Evolutionary conservation across 768 basidiomycete species (phyloP).

Genomic region (Boletus reticulatus): DNA sequence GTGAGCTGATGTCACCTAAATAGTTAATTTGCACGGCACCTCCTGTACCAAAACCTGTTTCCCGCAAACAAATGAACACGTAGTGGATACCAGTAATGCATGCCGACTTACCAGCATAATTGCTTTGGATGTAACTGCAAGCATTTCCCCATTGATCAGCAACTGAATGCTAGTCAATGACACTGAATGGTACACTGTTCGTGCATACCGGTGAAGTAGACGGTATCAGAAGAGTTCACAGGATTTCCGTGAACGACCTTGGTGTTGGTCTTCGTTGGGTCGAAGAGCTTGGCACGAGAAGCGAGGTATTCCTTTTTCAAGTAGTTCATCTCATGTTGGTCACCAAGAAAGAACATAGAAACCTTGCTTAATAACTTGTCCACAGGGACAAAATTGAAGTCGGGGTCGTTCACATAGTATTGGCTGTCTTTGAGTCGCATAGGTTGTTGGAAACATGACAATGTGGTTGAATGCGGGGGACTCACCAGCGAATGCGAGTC

Average conservation of each 20-base stretch:
- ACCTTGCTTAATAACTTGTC: conserved; percentile 85
- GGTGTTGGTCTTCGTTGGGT: conserved; percentile 63
- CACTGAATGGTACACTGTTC: background rate
- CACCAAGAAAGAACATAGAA: background rate
- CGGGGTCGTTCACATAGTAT: conserved; percentile 92
- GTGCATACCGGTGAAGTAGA: conserved; percentile 79
- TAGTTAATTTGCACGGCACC: conserved; percentile 39
- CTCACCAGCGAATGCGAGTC: conserved; percentile 73
- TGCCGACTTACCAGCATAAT: conserved; percentile 63
- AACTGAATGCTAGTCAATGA: conserved; percentile 40
- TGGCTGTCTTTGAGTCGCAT: conserved; percentile 56
- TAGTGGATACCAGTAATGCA: background rate
- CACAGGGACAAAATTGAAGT: conserved; percentile 73
- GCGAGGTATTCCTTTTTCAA: conserved; percentile 75
- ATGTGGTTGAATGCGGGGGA: background rate
- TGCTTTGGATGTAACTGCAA: conserved; percentile 87
- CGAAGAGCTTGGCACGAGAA: conserved; percentile 75
- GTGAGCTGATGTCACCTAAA: conserved; percentile 3
- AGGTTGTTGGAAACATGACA: background rate
- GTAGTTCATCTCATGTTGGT: background rate
- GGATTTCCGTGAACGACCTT: conserved; percentile 77
- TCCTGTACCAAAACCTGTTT: conserved; percentile 82
- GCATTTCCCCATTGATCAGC: conserved; percentile 88
- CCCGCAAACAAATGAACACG: conserved; percentile 2
- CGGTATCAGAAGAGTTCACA: conserved; percentile 84